phyloP scores from a whole-genome alignment of 805 yeast genomes.

The Yamadazyma kitorensis region DNA sequence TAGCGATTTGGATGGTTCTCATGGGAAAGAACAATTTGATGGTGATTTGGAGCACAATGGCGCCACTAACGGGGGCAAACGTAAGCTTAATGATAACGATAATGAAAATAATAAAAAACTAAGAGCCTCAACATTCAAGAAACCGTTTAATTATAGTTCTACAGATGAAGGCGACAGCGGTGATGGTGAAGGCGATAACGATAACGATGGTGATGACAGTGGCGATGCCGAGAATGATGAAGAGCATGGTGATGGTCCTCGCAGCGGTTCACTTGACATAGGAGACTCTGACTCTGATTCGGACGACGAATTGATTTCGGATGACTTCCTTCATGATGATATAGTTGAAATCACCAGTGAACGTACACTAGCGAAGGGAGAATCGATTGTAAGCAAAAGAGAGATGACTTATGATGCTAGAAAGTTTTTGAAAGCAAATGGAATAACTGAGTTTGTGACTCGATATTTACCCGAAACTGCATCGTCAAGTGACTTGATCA shows the following conservation, averaged over 20 bases:
- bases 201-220: constrained; percentile 1
- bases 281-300: background rate
- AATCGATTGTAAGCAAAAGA: too few relatives aligned
- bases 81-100: too few relatives aligned
- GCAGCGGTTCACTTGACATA: too few relatives aligned
- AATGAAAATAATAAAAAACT: too few relatives aligned
- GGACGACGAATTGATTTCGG: background rate
- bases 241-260: background rate
- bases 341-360: too few relatives aligned
- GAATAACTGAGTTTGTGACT: constrained; percentile 58
- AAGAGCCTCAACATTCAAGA: too few relatives aligned
- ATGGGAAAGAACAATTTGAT: too few relatives aligned
- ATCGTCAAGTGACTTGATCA: constrained; percentile 53
- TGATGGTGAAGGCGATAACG: constrained; percentile 1
- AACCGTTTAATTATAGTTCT: background rate
- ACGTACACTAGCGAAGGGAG: too few relatives aligned
- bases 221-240: constrained; percentile 6
- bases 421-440: constrained; percentile 54
- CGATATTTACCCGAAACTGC: constrained; percentile 61
- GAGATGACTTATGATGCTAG: constrained; percentile 20
- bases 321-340: background rate
- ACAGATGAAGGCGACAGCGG: constrained; percentile 3
- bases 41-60: too few relatives aligned
- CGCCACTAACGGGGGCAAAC: too few relatives aligned
- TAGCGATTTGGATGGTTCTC: too few relatives aligned